These are phyloP conservation scores for Calonectria pseudoturangicola DNA, from an alignment of 2,329 filamentous ascomycete genomes.

Conservation along the genomic window DNA sequence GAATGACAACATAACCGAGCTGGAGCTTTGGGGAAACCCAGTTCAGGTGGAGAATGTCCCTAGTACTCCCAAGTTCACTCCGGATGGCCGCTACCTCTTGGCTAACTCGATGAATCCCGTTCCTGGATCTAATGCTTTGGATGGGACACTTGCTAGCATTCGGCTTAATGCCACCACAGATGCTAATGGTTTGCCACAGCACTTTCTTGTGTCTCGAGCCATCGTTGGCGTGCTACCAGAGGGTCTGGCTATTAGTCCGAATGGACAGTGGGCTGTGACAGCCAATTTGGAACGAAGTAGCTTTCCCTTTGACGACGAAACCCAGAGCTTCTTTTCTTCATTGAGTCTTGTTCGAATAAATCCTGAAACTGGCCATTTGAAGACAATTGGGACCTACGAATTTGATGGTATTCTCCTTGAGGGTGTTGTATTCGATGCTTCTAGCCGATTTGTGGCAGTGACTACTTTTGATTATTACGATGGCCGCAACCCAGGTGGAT, in stretches of 20 bases:
- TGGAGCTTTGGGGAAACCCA: neutral
- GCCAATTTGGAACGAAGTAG: slow-evolving; percentile 7
- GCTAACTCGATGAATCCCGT: neutral
- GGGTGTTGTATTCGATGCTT: slow-evolving; percentile 1
- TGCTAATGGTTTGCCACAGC: neutral
- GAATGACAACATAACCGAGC: neutral
- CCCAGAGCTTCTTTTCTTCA: neutral
- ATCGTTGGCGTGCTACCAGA: neutral
- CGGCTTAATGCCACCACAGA: neutral
- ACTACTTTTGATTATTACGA: slow-evolving; percentile 8
- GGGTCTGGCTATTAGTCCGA: neutral
- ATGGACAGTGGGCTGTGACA: slow-evolving; percentile 7
- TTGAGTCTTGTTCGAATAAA: neutral
- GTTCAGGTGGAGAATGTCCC: neutral
- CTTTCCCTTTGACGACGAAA: neutral
- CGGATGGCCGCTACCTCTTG: neutral
- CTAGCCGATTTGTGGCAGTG: neutral
- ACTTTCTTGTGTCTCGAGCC: neutral
- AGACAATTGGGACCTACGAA: neutral
- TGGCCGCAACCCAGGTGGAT: neutral
- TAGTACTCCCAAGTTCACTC: neutral
- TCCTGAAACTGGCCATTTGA: neutral
- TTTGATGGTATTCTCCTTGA: slow-evolving; percentile 1
- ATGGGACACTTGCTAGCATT: neutral
- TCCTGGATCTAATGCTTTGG: neutral